These are phyloP conservation scores for Cinnamomum micranthum DNA, from an alignment of 164 flowering plant genomes.

Conservation along the genomic window DNA sequence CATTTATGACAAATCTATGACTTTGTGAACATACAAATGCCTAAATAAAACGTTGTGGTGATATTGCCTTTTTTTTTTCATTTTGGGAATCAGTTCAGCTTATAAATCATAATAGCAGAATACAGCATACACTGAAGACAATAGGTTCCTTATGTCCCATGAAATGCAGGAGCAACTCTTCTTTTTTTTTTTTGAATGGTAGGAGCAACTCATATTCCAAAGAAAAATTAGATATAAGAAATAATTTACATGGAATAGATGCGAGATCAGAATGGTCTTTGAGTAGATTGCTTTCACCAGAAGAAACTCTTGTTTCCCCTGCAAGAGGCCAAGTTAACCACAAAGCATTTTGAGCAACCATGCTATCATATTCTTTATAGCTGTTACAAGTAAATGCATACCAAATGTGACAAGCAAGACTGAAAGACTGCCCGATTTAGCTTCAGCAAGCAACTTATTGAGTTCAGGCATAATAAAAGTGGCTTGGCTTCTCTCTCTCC, in stretches of 20 bases:
- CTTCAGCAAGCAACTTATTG: conserved; percentile 50
- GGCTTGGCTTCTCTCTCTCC: conserved; percentile 40
- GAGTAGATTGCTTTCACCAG: conserved; percentile 20
- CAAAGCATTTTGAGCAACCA: neutral
- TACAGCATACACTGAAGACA: neutral
- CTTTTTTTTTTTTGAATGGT: neutral
- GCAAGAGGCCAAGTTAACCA: conserved; percentile 15
- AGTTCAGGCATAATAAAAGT: conserved; percentile 68
- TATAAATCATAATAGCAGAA: neutral
- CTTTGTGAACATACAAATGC: neutral
- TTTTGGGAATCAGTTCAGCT: neutral
- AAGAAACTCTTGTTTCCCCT: conserved; percentile 33
- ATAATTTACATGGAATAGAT: conserved; percentile 26
- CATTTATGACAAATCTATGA: neutral
- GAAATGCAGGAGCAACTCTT: neutral
- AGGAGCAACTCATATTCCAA: neutral
- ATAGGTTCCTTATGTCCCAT: neutral
- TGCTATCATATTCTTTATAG: neutral
- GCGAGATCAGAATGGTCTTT: conserved; percentile 24
- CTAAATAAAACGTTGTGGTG: neutral
- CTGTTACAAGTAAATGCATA: conserved; percentile 17
- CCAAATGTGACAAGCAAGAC: conserved; percentile 70
- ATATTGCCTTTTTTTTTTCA: no score
- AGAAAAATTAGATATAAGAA: neutral
- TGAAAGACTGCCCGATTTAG: conserved; percentile 49